Conservation (phyloP, 1,284 basidiomycete species). For the Sphagnurus paluster region DNA sequence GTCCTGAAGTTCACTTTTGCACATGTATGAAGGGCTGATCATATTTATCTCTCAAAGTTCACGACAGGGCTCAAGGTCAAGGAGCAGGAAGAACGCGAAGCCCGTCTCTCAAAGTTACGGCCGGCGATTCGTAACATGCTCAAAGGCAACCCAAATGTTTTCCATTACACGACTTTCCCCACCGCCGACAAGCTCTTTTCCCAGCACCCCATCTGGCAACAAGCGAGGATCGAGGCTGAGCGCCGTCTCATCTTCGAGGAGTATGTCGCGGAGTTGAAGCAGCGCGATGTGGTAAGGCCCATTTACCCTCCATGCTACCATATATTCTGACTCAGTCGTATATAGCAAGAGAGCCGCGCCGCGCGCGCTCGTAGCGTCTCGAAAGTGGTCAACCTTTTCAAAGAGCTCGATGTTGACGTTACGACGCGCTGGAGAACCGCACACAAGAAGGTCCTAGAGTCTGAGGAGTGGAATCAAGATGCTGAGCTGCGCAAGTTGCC, state of each 20-base stretch:
- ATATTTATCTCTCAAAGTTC: conserved; percentile 50
- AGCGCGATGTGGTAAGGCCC: conserved; percentile 76
- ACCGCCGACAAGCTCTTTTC: conserved; percentile 84
- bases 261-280: conserved; percentile 80
- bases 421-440: conserved; percentile 87
- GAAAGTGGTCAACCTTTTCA: conserved; percentile 79
- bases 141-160: conserved; percentile 80
- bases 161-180: conserved; percentile 85
- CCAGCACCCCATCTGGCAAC: conserved; percentile 86
- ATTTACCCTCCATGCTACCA: conserved; percentile 5
- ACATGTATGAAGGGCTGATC: conserved; percentile 12
- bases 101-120: conserved; percentile 78
- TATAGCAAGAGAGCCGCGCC: conserved; percentile 74
- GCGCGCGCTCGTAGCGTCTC: conserved; percentile 73
- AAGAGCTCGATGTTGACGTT: conserved; percentile 82
- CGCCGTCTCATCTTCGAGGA: conserved; percentile 86
- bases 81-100: conserved; percentile 79
- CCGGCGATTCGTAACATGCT: conserved; percentile 85
- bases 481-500: conserved; percentile 78
- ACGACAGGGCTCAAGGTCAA: conserved; percentile 70
- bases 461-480: conserved; percentile 78
- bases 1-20: conserved; percentile 19
- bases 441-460: conserved; percentile 71
- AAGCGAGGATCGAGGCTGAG: conserved; percentile 81
- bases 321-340: not conserved